These are phyloP conservation scores for Malus hybrid DNA, from an alignment of 331 rosid species.

Conservation along the genomic window DNA sequence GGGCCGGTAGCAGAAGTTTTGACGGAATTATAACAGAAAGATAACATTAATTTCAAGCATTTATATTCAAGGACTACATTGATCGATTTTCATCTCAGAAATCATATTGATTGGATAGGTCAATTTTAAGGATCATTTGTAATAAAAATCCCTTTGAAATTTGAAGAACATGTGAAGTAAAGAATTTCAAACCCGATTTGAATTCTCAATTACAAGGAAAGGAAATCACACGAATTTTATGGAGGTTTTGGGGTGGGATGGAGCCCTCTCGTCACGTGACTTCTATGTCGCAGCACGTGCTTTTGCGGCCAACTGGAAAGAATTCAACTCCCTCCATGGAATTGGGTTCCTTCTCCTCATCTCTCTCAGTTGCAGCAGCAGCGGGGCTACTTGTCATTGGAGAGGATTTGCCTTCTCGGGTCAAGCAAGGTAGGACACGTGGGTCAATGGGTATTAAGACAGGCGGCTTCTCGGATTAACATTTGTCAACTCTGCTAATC, in stretches of 20 bases:
- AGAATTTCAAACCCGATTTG: background rate
- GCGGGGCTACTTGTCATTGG: constrained; percentile 65
- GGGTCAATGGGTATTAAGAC: too few species aligned
- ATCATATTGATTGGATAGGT: too few species aligned
- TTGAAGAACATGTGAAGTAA: background rate
- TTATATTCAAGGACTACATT: rapidly evolving
- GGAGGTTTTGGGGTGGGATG: constrained; percentile 37
- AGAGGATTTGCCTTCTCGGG: constrained; percentile 33
- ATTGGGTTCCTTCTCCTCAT: constrained; percentile 36
- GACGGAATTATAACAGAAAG: too few species aligned
- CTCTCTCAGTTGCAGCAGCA: constrained; percentile 5
- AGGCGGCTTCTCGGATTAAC: background rate
- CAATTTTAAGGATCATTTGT: too few species aligned
- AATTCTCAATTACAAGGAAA: background rate
- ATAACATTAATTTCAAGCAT: too few species aligned
- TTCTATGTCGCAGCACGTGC: constrained; percentile 38
- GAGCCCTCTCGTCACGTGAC: constrained; percentile 39
- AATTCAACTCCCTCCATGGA: constrained; percentile 49
- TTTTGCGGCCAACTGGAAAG: constrained; percentile 47
- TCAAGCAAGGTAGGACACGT: constrained; percentile 26
- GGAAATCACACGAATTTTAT: background rate
- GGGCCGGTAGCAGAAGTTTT: too few species aligned
- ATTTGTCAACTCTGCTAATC: background rate
- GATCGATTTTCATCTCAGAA: too few species aligned
- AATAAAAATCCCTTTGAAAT: too few species aligned